These are phyloP conservation scores for Sanguinoderma infundibulare DNA, from an alignment of 1,284 basidiomycete genomes.

Conservation along the genomic window DNA sequence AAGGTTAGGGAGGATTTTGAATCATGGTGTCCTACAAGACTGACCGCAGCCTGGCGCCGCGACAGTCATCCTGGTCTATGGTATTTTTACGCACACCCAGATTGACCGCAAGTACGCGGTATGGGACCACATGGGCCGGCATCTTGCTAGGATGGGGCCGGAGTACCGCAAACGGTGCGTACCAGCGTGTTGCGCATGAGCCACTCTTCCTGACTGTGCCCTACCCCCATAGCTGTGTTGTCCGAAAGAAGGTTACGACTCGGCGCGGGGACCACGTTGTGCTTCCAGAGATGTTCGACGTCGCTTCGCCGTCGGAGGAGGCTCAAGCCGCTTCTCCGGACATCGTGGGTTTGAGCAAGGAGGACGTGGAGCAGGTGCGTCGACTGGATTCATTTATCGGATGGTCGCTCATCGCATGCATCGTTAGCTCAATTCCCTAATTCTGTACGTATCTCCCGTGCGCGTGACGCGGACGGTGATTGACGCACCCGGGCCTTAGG, in stretches of 20 bases:
- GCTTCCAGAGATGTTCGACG: not conserved
- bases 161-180: constrained; percentile 54
- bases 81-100: constrained; percentile 65
- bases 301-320: constrained; percentile 22
- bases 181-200: no score
- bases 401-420: not conserved
- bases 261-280: not conserved
- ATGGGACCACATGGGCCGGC: constrained; percentile 60
- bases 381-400: not conserved
- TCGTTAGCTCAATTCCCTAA: constrained; percentile 48
- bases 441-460: constrained; percentile 61
- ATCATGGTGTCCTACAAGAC: not conserved
- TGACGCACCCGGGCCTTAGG: no score
- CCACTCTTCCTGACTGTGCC: not conserved
- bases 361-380: constrained; percentile 49
- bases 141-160: constrained; percentile 55
- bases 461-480: no score
- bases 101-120: constrained; percentile 51
- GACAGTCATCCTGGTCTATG: constrained; percentile 60
- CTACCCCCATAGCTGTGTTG: not conserved
- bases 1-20: constrained; percentile 54
- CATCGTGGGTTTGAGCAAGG: constrained; percentile 25
- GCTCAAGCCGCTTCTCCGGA: not conserved
- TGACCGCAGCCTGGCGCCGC: no score
- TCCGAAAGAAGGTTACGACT: not conserved